Evolutionary conservation across 257 asterid genomes (phyloP).

Genomic region (Anisodus acutangulus): DNA sequence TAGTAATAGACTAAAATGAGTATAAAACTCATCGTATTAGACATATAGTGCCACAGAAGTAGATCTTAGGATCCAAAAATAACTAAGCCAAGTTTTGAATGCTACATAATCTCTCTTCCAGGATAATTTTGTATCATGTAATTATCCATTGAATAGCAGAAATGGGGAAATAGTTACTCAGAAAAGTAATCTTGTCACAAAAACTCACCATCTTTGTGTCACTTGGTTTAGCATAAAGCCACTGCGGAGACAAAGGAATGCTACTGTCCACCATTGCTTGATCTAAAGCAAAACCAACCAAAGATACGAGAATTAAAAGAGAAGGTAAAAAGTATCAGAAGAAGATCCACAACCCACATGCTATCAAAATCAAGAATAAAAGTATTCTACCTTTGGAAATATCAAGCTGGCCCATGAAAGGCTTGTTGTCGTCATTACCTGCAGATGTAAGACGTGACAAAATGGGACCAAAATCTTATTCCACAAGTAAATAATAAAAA

Average conservation of each 20-base stretch:
- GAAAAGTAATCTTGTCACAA: slow-evolving; percentile 3
- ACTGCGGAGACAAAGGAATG: slow-evolving; percentile 95
- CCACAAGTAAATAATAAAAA: too few relatives aligned
- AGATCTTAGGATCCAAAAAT: neutral
- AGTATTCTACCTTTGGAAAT: slow-evolving; percentile 68
- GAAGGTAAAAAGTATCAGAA: slow-evolving; percentile 14
- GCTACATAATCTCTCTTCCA: neutral
- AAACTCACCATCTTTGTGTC: slow-evolving; percentile 69
- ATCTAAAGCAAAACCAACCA: slow-evolving; percentile 48
- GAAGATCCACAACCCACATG: neutral
- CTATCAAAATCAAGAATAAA: neutral
- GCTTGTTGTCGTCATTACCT: slow-evolving; percentile 80
- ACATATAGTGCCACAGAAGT: neutral
- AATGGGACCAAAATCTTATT: neutral
- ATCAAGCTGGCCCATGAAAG: slow-evolving; percentile 60
- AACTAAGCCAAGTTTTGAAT: neutral
- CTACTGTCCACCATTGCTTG: slow-evolving; percentile 63
- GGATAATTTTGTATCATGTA: neutral
- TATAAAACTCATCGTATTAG: neutral
- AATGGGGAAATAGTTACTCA: neutral
- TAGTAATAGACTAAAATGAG: neutral
- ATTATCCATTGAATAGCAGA: neutral
- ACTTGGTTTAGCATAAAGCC: slow-evolving; percentile 85
- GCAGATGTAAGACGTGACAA: slow-evolving; percentile 34
- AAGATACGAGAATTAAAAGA: too few relatives aligned